A percentile compares a stretch with the other conserved stretches of the same genome.
Evolutionary conservation across 2,329 filamentous ascomycete species (phyloP).

Genomic region (Aspergillus neotritici): DNA sequence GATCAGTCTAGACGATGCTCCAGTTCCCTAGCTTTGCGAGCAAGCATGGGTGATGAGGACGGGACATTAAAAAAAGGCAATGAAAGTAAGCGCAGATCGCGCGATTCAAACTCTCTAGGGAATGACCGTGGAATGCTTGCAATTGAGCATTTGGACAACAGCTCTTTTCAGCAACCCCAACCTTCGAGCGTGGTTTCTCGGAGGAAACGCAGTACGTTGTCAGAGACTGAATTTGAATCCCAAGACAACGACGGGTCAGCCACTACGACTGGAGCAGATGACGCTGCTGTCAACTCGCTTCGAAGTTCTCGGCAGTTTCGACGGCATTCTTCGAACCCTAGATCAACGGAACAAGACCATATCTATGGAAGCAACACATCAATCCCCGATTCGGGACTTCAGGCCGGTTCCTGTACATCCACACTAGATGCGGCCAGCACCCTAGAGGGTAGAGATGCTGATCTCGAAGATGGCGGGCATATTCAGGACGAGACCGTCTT

Average conservation of each 20-base stretch:
- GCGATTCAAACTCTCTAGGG: slow-evolving; percentile 12
- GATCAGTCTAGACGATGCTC: slow-evolving; percentile 41
- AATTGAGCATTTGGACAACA: slow-evolving; percentile 7
- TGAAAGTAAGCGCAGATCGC: slow-evolving; percentile 3
- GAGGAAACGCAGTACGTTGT: slow-evolving; percentile 26
- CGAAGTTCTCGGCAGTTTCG: slow-evolving; percentile 26
- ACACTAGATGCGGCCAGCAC: too few species aligned
- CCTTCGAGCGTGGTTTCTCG: slow-evolving; percentile 24
- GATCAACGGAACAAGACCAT: slow-evolving; percentile 6
- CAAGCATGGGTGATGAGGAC: slow-evolving; percentile 31
- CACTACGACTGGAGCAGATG: too few species aligned
- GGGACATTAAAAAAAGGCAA: slow-evolving; percentile 5
- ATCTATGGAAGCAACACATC: slow-evolving; percentile 1
- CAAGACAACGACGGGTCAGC: too few species aligned
- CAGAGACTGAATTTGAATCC: slow-evolving; percentile 14
- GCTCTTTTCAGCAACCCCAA: slow-evolving; percentile 16
- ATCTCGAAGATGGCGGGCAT: not conserved
- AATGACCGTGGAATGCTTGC: slow-evolving; percentile 15
- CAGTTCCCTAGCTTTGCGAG: slow-evolving; percentile 42
- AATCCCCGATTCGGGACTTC: not conserved
- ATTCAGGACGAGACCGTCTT: slow-evolving; percentile 2
- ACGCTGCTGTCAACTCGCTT: too few species aligned
- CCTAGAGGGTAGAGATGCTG: too few species aligned
- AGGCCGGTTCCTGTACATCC: not conserved
- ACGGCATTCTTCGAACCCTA: slow-evolving; percentile 31